Conservation (phyloP, 1,139 yeast species). For the Wickerhamiella pararugosa region DNA sequence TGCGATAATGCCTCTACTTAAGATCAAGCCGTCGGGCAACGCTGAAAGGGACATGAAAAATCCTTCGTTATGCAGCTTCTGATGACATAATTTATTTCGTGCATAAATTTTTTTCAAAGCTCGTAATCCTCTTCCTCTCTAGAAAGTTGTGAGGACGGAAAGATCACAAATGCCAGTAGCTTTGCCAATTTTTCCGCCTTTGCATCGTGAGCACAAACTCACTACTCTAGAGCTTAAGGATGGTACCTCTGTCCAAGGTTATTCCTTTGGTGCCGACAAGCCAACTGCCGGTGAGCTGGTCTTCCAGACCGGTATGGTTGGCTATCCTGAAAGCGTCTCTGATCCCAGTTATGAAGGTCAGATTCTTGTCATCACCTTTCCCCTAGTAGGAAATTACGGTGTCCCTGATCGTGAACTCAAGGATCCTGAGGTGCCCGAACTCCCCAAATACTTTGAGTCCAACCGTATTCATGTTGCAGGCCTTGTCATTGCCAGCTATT, state of each 20-base stretch:
- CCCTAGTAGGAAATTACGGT: constrained; percentile 97
- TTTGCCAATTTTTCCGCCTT: constrained; percentile 72
- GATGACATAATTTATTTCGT: constrained; percentile 2
- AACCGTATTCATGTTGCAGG: constrained; percentile 90
- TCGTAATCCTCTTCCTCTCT: background rate
- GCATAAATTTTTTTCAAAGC: background rate
- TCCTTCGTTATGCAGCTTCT: no score
- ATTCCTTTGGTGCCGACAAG: constrained; percentile 89
- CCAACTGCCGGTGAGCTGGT: constrained; percentile 95
- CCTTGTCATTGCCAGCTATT: constrained; percentile 90
- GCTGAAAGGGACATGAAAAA: no score
- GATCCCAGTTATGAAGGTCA: constrained; percentile 99
- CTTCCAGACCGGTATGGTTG: constrained; percentile 99
- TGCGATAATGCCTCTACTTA: no score
- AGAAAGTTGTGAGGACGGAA: constrained; percentile 4
- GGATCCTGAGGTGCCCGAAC: constrained; percentile 59
- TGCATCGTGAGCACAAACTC: constrained; percentile 65
- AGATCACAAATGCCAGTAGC: constrained; percentile 14
- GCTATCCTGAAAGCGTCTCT: constrained; percentile 95
- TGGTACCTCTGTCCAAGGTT: constrained; percentile 84
- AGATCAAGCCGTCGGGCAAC: no score
- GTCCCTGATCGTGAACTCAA: constrained; percentile 75
- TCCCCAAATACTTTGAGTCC: constrained; percentile 91
- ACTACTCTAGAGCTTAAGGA: constrained; percentile 80
- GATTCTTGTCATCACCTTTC: constrained; percentile 90